Conservation (phyloP, 2,329 filamentous ascomycete genomes). For the Penicillium sp. region DNA sequence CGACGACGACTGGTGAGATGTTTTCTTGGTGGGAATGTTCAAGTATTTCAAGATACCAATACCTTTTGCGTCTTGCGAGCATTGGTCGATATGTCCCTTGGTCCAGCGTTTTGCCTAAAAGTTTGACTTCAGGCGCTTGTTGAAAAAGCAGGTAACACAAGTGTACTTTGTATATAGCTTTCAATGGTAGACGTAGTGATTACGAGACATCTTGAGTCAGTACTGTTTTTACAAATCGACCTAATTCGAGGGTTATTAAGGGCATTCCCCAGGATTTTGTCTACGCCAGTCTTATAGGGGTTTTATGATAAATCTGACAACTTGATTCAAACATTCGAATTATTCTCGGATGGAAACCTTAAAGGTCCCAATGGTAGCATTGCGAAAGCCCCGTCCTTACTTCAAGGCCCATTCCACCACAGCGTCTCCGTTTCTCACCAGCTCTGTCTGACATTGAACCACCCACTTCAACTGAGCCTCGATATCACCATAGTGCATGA, state of each 20-base stretch:
- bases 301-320: too few species aligned
- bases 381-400: too few species aligned
- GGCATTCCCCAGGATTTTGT: background rate
- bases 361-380: too few species aligned
- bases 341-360: too few species aligned
- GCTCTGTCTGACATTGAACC: background rate
- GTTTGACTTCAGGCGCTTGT: slow-evolving; percentile 12
- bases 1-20: slow-evolving; percentile 49
- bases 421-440: background rate
- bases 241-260: background rate
- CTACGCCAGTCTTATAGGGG: too few species aligned
- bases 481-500: background rate
- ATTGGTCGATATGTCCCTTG: slow-evolving; percentile 13
- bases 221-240: background rate
- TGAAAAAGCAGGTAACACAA: slow-evolving; percentile 4
- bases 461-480: background rate
- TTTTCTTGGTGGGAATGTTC: slow-evolving; percentile 4
- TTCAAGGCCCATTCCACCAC: background rate
- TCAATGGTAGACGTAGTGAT: slow-evolving; percentile 14
- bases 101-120: slow-evolving; percentile 18
- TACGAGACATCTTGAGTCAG: background rate
- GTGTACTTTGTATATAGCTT: slow-evolving; percentile 20
- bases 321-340: too few species aligned
- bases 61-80: slow-evolving; percentile 16
- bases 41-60: slow-evolving; percentile 21